A percentile compares a stretch with the other conserved stretches of the same genome.
These are phyloP conservation scores for Iberis pinnata DNA, from an alignment of 345 rosid genomes.

Conservation along the genomic window DNA sequence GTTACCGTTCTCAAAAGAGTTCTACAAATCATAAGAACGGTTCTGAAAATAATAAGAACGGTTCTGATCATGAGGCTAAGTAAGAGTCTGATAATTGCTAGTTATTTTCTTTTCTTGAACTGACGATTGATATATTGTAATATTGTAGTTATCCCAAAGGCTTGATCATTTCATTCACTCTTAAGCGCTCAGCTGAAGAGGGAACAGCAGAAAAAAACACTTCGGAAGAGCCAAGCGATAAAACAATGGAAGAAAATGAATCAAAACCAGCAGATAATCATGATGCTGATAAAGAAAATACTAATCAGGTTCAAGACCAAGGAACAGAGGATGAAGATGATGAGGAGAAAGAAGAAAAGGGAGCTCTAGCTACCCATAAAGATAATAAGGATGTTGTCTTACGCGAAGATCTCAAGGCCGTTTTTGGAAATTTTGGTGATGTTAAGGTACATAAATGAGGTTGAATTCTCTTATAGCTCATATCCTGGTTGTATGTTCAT, in stretches of 20 bases:
- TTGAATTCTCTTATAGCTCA: neutral
- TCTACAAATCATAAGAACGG: conserved; percentile 44
- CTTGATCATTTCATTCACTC: conserved; percentile 68
- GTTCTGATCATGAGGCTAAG: conserved; percentile 44
- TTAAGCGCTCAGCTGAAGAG: conserved; percentile 46
- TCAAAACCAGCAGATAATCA: conserved; percentile 34
- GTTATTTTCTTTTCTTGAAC: neutral
- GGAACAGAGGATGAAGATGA: conserved; percentile 33
- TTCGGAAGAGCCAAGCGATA: conserved; percentile 29
- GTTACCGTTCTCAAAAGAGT: conserved; percentile 32
- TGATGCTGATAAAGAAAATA: conserved; percentile 30
- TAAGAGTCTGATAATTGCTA: conserved; percentile 25
- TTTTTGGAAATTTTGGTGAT: conserved; percentile 63
- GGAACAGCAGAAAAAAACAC: conserved; percentile 33
- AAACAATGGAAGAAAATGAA: conserved; percentile 24
- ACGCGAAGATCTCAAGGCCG: conserved; percentile 84
- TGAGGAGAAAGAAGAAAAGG: conserved; percentile 42
- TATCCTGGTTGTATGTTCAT: neutral
- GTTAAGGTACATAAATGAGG: conserved; percentile 52
- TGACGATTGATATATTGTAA: conserved; percentile 13
- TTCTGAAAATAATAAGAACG: conserved; percentile 36
- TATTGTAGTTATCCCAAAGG: conserved; percentile 73
- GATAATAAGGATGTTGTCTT: conserved; percentile 60
- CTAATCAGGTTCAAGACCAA: conserved; percentile 38
- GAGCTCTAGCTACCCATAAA: conserved; percentile 40